Evolutionary conservation across 2,329 filamentous ascomycete genomes (phyloP), one percentile per base, ranked within the genome.

Genomic region (Fusarium nygamai): DNA sequence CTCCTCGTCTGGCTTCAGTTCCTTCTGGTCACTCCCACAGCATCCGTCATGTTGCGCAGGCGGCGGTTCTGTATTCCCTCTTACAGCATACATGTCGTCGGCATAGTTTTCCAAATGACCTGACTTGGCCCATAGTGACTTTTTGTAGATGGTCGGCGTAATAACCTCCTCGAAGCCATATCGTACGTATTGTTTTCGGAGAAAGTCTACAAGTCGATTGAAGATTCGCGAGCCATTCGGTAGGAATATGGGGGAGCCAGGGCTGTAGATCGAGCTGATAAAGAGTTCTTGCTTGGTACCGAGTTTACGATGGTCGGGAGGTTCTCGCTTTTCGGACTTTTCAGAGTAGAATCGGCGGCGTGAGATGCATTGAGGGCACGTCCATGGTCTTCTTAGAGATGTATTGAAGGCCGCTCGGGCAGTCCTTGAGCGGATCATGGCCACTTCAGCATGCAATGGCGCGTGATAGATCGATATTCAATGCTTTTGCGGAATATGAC

Each of bases 141-240:
- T 94, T 80, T 97, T 97, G 86, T 96, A 97, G 79, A 97, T 96
- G 56, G 92, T 96, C 5, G 95, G 94, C 13, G 94, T 96, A 76
- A 97, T 91, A 73, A 97, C 94, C 81, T 97, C 94, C 75, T 95
- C 89, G 81, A 96, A 97, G 68, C 94, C 94, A 83, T 96, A 96
- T 73, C 91, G 89, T 33, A 92, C 89, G 79, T 97, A 97, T 80
- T 97, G 94, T 67, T 92, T 91, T 72, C 94, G 92, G 64, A 97
- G 87, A 80, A 96, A 97, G 48, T 92, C 88, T 68, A 94, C 90
- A 29, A 97, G 89, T 62, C 94, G 92, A 80, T 96, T 95, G 85
- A 97, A 95, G 76, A 97, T 90, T 65, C 91, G 91, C 1, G 94
- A 88, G 73, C 95, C 95, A 80, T 94, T 92, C 29, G 94, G 94